Evolutionary conservation across 73 alveolate species (phyloP).

Genomic region (Tetrahymena borealis): DNA sequence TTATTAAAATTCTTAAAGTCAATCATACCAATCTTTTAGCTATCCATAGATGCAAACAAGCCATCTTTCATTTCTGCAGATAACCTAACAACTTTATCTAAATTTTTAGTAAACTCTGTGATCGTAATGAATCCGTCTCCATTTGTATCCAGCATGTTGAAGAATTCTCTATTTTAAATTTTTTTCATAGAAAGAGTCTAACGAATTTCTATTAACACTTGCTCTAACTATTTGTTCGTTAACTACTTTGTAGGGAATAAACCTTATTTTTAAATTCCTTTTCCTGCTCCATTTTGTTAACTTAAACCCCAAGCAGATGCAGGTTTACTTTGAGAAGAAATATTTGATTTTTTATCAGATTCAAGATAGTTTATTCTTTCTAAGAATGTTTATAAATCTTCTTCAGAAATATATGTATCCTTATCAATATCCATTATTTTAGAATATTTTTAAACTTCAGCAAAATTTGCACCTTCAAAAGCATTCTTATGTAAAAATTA

Average conservation of each 20-base stretch:
- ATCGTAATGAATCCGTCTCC: constrained; percentile 66
- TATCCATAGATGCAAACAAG: constrained; percentile 80
- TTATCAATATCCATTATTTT: constrained; percentile 40
- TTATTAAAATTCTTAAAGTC: constrained; percentile 64
- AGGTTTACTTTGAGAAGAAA: neutral
- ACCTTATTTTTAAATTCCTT: neutral
- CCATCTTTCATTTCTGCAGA: constrained; percentile 71
- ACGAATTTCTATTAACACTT: constrained; percentile 36
- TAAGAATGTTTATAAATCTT: constrained; percentile 27
- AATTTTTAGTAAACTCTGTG: constrained; percentile 56
- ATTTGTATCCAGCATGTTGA: constrained; percentile 47
- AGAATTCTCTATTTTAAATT: constrained; percentile 40
- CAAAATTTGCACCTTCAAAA: neutral
- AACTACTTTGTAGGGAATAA: constrained; percentile 32
- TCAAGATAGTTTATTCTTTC: constrained; percentile 26
- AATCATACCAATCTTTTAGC: constrained; percentile 63
- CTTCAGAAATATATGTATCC: constrained; percentile 22
- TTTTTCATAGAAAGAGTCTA: constrained; percentile 12
- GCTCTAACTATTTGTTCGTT: constrained; percentile 9
- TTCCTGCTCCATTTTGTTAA: neutral
- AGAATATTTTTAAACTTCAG: neutral
- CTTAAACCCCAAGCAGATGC: neutral
- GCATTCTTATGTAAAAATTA: neutral
- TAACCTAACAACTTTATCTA: constrained; percentile 48
- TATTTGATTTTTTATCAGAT: neutral